Evolutionary conservation across 225 moss, liverwort and hornwort species (phyloP), one percentile per base, ranked within the genome.

Genomic region (Antitrichia curtipendula): DNA sequence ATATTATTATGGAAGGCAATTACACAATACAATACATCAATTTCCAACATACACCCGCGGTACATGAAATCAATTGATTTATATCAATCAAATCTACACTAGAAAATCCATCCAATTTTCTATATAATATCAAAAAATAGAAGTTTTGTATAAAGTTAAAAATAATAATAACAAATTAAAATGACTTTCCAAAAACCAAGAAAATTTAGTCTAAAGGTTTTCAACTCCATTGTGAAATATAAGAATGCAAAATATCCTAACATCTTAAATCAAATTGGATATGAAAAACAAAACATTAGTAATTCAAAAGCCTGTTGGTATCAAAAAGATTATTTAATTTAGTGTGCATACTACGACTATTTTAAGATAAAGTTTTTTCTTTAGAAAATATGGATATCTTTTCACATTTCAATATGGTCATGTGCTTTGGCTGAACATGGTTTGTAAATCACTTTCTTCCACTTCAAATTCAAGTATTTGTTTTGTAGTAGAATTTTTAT

Each of bases 81-180:
- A n/a, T n/a, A n/a, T n/a, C 12, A 12, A 25, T 12, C 17, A 27
- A 78, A n/a, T 56, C 5, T 27, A 8, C 9, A 27, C 38, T 78
- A 5, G 5, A 27, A 9, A n/a, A 18, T 56, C 17, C 25, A 38
- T 1, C 6, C 2, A 36, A 38, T 27, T 56, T 38, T 38, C 18
- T 25, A 38, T 10, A n/a, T 56, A 17, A 1, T 1, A 20, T 21
- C 0, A 54, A 38, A n/a, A 5, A 18, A 11, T 38, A 3, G 1
- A 38, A 27, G 17, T 7, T 38, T 38, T 27, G 2, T 15, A 14
- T 16, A 27, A 38, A 27, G 3, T n/a, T n/a, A n/a, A n/a, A 10
- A 4, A n/a, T 10, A 32, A 14, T 31, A 73, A 4, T 17, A 9
- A 49, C 6, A 12, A 50, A 4, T 21, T 0, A 5, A 40, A 34